Base-by-base conservation (phyloP, 768 basidiomycete genomes). In the Suillus subaureus region DNA sequence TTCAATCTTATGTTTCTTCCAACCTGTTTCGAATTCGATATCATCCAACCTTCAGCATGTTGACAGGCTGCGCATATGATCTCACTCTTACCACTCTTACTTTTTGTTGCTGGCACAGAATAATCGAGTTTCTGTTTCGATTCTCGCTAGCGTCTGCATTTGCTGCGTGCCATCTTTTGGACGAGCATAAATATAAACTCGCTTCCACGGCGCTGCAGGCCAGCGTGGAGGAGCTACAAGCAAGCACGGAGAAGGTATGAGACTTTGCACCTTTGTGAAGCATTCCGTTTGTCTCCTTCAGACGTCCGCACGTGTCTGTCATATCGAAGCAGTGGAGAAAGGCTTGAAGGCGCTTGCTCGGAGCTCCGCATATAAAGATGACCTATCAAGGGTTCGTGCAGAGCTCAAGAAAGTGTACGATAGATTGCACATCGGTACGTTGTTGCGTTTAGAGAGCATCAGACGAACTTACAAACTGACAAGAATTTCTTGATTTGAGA, bases 401-500 rank as follows among this genome's bases (percentile, higher is more conserved):
- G 96, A 97, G 75, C 84, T 89, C 67, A 96, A 96, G 86, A 94
- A 94, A 75, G 75, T 94, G 21, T 93, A 94, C 65, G 92, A 93
- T 69, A 90, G 91, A 2, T 80, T 94, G 52, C 91, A 93, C 70
- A 84, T 93, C 70, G 92, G 92, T 89, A 65, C 71, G 86, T 81
- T 26, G 6, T 18, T 16, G 13, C 23, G 31, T 9, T 12, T 43
- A 12, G 56, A 26, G 8, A 23, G 18, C 49, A 61, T 18, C 42
- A 65, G 23, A 51, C 18, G 35, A 37, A 21, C 64, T 67, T 33
- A 55, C 5, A 37, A 33, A 28, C 31, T 15, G 1, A 15, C 23
- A 72, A 93, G 93, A 94, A 81, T 89, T 93, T 73, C 82, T 94
- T 67, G 92, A 94, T 70, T 74, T 94, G 66, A 84, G 91, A 66